Conservation (phyloP, 1,284 basidiomycete genomes). For the Schizophyllum amplum region DNA sequence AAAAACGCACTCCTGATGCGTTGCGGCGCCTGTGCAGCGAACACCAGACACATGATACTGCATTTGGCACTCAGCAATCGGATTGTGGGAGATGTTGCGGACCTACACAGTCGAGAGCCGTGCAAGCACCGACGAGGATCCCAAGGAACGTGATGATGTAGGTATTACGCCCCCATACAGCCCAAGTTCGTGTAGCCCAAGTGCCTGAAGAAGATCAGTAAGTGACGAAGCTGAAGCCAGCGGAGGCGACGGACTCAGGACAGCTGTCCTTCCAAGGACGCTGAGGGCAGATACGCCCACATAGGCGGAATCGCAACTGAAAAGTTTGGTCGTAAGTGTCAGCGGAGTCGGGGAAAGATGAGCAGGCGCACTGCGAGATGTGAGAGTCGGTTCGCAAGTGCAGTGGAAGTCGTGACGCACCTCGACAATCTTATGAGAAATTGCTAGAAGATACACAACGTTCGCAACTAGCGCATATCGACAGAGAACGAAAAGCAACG, state of each 20-base stretch:
- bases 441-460: constrained; percentile 25
- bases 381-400: background rate
- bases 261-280: constrained; percentile 24
- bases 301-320: constrained; percentile 26
- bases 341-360: no score
- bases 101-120: constrained; percentile 22
- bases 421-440: constrained; percentile 16
- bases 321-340: background rate
- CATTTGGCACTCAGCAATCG: background rate
- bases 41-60: constrained; percentile 13
- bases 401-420: constrained; percentile 12
- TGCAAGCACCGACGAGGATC: constrained; percentile 17
- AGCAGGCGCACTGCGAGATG: no score
- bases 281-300: constrained; percentile 24
- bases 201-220: constrained; percentile 14
- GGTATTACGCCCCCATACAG: constrained; percentile 18
- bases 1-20: constrained; percentile 11
- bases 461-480: constrained; percentile 29
- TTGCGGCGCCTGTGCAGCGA: constrained; percentile 12
- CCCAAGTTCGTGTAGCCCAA: constrained; percentile 20
- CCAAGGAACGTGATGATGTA: constrained; percentile 17
- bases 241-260: constrained; percentile 20
- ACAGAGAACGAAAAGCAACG: constrained; percentile 27
- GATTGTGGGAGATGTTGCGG: background rate
- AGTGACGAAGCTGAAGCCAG: background rate